These are phyloP conservation scores for Ophiocordyceps robertsii DNA, from an alignment of 2,329 filamentous ascomycete species.

Conservation along the genomic window DNA sequence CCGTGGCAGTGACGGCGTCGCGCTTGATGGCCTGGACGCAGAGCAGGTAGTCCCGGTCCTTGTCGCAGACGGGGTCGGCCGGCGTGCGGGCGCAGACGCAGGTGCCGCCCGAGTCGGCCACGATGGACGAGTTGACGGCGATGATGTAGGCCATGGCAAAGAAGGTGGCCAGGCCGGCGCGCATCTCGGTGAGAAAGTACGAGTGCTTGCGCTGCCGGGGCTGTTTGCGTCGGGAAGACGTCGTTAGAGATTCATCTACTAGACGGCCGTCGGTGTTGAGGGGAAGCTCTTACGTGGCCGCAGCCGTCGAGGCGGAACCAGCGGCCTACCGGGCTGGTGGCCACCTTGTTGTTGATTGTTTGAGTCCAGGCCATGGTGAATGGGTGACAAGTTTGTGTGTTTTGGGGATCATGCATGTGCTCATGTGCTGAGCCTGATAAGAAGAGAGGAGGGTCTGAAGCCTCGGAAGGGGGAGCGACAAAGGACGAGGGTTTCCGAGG, in stretches of 20 bases:
- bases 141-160: conserved; percentile 48
- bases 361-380: conserved; percentile 33
- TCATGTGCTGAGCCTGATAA: too few relatives aligned
- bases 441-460: too few relatives aligned
- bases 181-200: conserved; percentile 70
- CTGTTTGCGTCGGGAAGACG: conserved; percentile 21
- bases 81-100: conserved; percentile 52
- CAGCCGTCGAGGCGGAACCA: conserved; percentile 74
- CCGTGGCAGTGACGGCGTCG: conserved; percentile 73
- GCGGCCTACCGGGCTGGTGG: conserved; percentile 49
- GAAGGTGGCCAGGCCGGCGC: conserved; percentile 71
- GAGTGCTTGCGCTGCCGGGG: conserved; percentile 59
- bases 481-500: too few relatives aligned
- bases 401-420: neutral
- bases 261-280: neutral
- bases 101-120: conserved; percentile 56
- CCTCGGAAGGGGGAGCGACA: too few relatives aligned
- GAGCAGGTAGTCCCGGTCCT: conserved; percentile 46
- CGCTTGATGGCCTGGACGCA: conserved; percentile 54
- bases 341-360: conserved; percentile 42
- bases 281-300: conserved; percentile 58
- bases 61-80: conserved; percentile 37
- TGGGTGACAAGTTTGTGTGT: neutral
- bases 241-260: too few relatives aligned
- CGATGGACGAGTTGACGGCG: conserved; percentile 38